Evolutionary conservation across 78 protist genomes (phyloP).

Genomic region (Dictyostelium firmibasis): DNA sequence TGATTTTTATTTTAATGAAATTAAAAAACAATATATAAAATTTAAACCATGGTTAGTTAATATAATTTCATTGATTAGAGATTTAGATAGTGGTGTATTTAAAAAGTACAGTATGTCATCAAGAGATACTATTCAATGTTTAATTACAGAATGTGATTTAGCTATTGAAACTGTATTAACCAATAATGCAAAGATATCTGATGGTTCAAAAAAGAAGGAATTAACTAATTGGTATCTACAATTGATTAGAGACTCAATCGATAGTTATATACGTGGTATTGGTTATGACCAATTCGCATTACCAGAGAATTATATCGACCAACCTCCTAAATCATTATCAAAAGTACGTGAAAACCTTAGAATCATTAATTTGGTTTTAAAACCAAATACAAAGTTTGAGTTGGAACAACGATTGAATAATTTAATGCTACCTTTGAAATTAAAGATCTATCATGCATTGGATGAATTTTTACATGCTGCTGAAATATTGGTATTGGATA

Average conservation of each 20-base stretch:
- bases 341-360: conserved; percentile 60
- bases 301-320: conserved; percentile 58
- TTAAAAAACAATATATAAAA: conserved; percentile 36
- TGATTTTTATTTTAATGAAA: not conserved
- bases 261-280: not conserved
- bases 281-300: conserved; percentile 25
- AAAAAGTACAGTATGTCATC: conserved; percentile 10
- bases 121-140: not conserved
- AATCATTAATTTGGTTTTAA: conserved; percentile 37
- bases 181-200: not conserved
- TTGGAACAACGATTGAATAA: conserved; percentile 27
- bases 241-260: conserved; percentile 30
- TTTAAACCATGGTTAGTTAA: conserved; percentile 61
- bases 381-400: conserved; percentile 8
- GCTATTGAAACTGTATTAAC: conserved; percentile 10
- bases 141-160: conserved; percentile 24
- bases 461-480: conserved; percentile 49
- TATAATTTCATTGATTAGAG: conserved; percentile 2
- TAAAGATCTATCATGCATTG: conserved; percentile 35
- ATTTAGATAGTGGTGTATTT: conserved; percentile 28
- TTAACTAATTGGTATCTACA: conserved; percentile 42
- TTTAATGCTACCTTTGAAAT: conserved; percentile 35
- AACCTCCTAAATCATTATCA: conserved; percentile 30
- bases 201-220: conserved; percentile 55
- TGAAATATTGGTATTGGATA: not conserved